phyloP scores from a whole-genome alignment of 1,284 basidiomycete species.

The Inonotus hispidus region DNA sequence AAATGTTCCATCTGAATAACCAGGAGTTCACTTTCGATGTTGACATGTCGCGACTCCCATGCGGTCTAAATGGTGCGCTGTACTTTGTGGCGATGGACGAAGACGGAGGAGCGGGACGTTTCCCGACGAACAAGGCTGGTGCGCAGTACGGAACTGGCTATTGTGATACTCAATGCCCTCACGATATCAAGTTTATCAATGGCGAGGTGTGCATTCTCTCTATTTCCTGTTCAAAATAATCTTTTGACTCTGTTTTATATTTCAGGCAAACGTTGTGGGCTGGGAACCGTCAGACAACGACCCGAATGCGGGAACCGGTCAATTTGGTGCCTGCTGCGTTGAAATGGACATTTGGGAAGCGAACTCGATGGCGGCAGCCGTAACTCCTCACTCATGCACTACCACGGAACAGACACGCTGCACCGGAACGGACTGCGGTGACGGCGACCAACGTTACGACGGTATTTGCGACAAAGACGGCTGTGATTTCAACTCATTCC shows the following conservation, averaged over 20 bases:
- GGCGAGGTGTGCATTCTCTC: slow-evolving; percentile 29
- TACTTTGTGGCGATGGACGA: slow-evolving; percentile 31
- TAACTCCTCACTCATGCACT: slow-evolving; percentile 44
- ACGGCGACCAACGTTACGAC: slow-evolving; percentile 33
- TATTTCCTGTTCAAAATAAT: not conserved
- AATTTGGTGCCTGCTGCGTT: slow-evolving; percentile 44
- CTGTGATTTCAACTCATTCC: slow-evolving; percentile 54
- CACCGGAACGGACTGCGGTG: slow-evolving; percentile 35
- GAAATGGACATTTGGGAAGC: slow-evolving; percentile 58
- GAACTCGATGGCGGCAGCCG: slow-evolving; percentile 42
- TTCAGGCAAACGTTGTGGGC: slow-evolving; percentile 40
- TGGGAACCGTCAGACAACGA: slow-evolving; percentile 37
- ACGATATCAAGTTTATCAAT: slow-evolving; percentile 32
- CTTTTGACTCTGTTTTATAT: not conserved
- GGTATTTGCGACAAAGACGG: slow-evolving; percentile 47
- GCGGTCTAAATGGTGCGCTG: slow-evolving; percentile 42
- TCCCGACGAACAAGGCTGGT: slow-evolving; percentile 24
- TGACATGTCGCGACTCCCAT: slow-evolving; percentile 48
- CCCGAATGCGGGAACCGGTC: slow-evolving; percentile 41
- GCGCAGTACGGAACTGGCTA: slow-evolving; percentile 31
- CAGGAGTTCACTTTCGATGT: slow-evolving; percentile 56
- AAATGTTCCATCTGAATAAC: slow-evolving; percentile 49
- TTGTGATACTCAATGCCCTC: slow-evolving; percentile 32
- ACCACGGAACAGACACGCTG: slow-evolving; percentile 37
- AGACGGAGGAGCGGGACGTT: slow-evolving; percentile 22